Conservation (phyloP, 768 basidiomycete genomes). For the Crassisporium funariophilum region DNA sequence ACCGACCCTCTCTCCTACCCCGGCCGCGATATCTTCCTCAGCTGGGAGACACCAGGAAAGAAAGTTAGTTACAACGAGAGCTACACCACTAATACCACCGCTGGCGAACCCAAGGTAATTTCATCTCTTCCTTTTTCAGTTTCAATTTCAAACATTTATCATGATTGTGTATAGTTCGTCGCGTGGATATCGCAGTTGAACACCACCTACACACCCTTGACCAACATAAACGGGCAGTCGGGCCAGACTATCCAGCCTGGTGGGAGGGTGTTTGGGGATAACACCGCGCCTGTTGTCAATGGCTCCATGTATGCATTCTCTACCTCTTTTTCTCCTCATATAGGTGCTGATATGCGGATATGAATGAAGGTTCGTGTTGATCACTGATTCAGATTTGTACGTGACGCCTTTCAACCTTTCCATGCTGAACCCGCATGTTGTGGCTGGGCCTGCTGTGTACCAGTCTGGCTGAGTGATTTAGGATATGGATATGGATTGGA, state of each 20-base stretch:
- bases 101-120: constrained; percentile 46
- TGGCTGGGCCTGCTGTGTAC: constrained; percentile 58
- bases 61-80: constrained; percentile 48
- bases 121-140: too few species aligned
- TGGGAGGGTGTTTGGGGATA: constrained; percentile 44
- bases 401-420: constrained; percentile 64
- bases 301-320: constrained; percentile 44
- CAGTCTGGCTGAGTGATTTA: constrained; percentile 40
- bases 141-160: not conserved
- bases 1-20: constrained; percentile 46
- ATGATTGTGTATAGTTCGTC: constrained; percentile 39
- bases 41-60: constrained; percentile 60
- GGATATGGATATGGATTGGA: too few species aligned
- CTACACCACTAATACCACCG: constrained; percentile 54
- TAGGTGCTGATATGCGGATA: not conserved
- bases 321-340: not conserved
- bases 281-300: constrained; percentile 47
- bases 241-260: constrained; percentile 52
- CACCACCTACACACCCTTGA: constrained; percentile 55
- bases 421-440: constrained; percentile 51
- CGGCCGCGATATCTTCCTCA: constrained; percentile 47
- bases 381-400: constrained; percentile 49
- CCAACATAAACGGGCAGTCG: constrained; percentile 41
- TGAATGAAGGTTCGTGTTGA: constrained; percentile 46
- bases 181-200: constrained; percentile 66